Conservation (phyloP, 495 filamentous ascomycete genomes). For the Trichoderma reesei region DNA sequence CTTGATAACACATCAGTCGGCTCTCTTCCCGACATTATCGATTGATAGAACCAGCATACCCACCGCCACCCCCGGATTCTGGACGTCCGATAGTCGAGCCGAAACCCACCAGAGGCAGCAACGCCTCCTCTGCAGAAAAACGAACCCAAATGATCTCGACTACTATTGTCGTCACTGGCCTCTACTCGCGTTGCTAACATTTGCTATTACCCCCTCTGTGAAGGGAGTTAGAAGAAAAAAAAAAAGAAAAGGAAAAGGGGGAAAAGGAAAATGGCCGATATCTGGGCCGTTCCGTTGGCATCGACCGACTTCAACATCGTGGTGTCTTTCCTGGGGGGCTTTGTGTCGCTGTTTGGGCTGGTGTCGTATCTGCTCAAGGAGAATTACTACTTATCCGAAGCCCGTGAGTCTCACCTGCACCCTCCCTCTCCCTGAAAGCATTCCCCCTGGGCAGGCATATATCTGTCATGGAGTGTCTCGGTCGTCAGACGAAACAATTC, state of each 20-base stretch:
- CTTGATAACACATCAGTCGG: too few species aligned
- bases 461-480: too few species aligned
- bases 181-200: slow-evolving; percentile 3
- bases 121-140: background rate
- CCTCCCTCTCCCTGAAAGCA: background rate
- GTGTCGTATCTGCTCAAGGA: slow-evolving; percentile 87
- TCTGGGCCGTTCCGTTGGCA: slow-evolving; percentile 9
- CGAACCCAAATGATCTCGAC: background rate
- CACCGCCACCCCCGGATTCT: too few species aligned
- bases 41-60: too few species aligned
- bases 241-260: too few species aligned
- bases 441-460: too few species aligned
- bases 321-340: slow-evolving; percentile 72
- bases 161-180: background rate
- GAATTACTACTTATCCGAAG: slow-evolving; percentile 84
- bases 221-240: too few species aligned
- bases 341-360: slow-evolving; percentile 78
- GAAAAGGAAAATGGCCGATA: background rate
- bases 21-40: too few species aligned
- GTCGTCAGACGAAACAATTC: too few species aligned
- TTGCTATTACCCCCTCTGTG: too few species aligned
- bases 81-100: too few species aligned
- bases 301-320: slow-evolving; percentile 74
- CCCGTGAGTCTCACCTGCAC: slow-evolving; percentile 45
- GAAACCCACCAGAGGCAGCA: too few species aligned